phyloP scores from a whole-genome alignment of 2,329 filamentous ascomycete species.

The Calycina marina region DNA sequence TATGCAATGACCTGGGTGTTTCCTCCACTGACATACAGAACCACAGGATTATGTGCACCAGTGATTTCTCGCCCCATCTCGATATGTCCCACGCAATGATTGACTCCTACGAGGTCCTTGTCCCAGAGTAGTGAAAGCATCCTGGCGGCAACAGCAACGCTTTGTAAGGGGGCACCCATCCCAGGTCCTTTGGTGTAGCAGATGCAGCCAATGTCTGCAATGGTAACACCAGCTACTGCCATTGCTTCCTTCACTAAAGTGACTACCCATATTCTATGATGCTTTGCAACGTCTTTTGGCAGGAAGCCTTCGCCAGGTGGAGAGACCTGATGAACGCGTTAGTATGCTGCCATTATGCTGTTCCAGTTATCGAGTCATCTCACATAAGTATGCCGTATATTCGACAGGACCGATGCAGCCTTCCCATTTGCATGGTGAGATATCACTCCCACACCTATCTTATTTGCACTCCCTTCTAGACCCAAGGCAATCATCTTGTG shows the following conservation, averaged over 20 bases:
- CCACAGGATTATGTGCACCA: constrained; percentile 78
- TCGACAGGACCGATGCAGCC: constrained; percentile 63
- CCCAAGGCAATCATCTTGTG: constrained; percentile 49
- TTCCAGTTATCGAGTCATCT: not conserved
- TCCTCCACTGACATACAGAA: constrained; percentile 87
- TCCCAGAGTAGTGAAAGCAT: constrained; percentile 73
- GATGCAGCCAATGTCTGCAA: constrained; percentile 69
- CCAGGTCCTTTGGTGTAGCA: constrained; percentile 94
- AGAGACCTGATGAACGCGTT: constrained; percentile 33
- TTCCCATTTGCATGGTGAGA: constrained; percentile 44
- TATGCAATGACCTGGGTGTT: constrained; percentile 99
- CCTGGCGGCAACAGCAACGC: constrained; percentile 73
- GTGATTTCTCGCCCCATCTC: constrained; percentile 96
- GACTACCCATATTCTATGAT: constrained; percentile 80
- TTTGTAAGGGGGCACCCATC: constrained; percentile 87
- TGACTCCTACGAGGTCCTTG: constrained; percentile 83
- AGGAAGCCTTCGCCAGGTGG: constrained; percentile 90
- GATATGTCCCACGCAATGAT: constrained; percentile 97
- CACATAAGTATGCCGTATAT: constrained; percentile 81
- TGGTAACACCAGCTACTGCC: constrained; percentile 44
- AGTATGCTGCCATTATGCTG: not conserved
- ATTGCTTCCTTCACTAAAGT: constrained; percentile 69
- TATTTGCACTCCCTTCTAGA: constrained; percentile 92
- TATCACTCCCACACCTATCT: constrained; percentile 88
- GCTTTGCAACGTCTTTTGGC: constrained; percentile 86